A percentile compares a stretch with the other conserved stretches of the same genome.
These are phyloP conservation scores for Xylariales sp. DNA, from an alignment of 2,329 filamentous ascomycete genomes.

Conservation along the genomic window DNA sequence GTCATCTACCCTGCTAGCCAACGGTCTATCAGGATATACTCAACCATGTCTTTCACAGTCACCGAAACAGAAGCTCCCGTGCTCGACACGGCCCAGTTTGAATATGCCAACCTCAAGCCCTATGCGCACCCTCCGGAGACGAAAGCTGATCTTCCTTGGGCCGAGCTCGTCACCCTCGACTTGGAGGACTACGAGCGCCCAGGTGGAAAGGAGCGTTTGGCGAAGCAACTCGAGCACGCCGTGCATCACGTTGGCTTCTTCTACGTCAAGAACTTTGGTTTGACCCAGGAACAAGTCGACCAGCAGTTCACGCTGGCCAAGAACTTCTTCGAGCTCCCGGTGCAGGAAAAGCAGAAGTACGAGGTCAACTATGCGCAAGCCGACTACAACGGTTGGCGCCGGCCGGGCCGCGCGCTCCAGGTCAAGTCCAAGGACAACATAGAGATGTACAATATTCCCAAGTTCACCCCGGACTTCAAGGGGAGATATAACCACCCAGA, in stretches of 20 bases:
- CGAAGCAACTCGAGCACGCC: slow-evolving; percentile 1
- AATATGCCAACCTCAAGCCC: not conserved
- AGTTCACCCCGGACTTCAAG: slow-evolving; percentile 38
- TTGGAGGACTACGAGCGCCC: not conserved
- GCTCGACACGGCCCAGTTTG: not conserved
- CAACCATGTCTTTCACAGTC: not conserved
- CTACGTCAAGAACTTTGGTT: slow-evolving; percentile 4
- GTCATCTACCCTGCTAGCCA: not conserved
- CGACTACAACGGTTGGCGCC: slow-evolving; percentile 6
- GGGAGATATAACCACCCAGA: slow-evolving; percentile 28
- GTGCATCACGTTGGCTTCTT: slow-evolving; percentile 6
- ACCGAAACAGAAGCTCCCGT: not conserved
- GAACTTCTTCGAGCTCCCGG: slow-evolving; percentile 43
- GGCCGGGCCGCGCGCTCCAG: not conserved
- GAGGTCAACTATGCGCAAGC: not conserved
- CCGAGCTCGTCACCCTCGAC: slow-evolving; percentile 3
- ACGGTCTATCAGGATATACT: not conserved
- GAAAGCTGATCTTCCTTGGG: slow-evolving; percentile 1
- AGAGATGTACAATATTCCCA: slow-evolving; percentile 50
- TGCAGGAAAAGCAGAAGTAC: slow-evolving; percentile 40
- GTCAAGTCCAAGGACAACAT: slow-evolving; percentile 39
- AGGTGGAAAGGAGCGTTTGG: slow-evolving; percentile 1
- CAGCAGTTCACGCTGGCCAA: slow-evolving; percentile 6
- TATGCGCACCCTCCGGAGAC: slow-evolving; percentile 5
- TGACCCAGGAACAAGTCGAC: slow-evolving; percentile 3